phyloP scores from a whole-genome alignment of 306 rosid species.

The Pterocarpus macrocarpus region DNA sequence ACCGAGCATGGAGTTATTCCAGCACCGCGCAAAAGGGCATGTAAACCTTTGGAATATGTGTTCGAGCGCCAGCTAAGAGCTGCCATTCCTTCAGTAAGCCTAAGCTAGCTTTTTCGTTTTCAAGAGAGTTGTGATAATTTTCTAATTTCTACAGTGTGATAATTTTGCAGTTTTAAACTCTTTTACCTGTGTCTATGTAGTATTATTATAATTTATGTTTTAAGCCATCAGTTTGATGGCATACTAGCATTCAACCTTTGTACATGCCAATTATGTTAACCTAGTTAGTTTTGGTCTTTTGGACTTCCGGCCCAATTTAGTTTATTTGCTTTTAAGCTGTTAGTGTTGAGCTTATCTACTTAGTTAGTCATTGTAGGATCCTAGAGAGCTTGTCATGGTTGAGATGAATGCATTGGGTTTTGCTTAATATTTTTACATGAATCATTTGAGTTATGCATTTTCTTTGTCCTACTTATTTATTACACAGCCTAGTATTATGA shows the following conservation, averaged over 20 bases:
- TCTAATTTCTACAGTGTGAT: not conserved
- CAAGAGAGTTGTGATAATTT: not conserved
- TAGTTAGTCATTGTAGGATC: not conserved
- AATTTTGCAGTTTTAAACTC: constrained; percentile 7
- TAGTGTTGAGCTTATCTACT: constrained; percentile 1
- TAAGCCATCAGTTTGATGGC: not conserved
- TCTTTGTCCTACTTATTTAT: constrained; percentile 9
- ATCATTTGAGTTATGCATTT: constrained; percentile 8
- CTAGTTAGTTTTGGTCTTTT: not conserved
- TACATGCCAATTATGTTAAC: not conserved
- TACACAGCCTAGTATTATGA: constrained; percentile 9
- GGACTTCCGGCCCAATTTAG: not conserved
- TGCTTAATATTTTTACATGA: not conserved
- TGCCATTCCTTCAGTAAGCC: constrained; percentile 62
- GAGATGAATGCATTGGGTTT: constrained; percentile 8
- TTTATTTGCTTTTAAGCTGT: not conserved
- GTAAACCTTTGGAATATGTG: constrained; percentile 76
- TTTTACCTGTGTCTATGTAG: constrained; percentile 4
- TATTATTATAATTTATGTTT: constrained; percentile 10
- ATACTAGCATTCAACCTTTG: not conserved
- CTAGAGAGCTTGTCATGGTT: constrained; percentile 4
- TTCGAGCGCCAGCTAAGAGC: constrained; percentile 88
- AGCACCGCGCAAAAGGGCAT: constrained; percentile 67
- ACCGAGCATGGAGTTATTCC: constrained; percentile 90
- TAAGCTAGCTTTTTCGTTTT: not conserved